These are phyloP conservation scores for Malassezia slooffiae DNA, from an alignment of 1,284 basidiomycete species.

Conservation along the genomic window DNA sequence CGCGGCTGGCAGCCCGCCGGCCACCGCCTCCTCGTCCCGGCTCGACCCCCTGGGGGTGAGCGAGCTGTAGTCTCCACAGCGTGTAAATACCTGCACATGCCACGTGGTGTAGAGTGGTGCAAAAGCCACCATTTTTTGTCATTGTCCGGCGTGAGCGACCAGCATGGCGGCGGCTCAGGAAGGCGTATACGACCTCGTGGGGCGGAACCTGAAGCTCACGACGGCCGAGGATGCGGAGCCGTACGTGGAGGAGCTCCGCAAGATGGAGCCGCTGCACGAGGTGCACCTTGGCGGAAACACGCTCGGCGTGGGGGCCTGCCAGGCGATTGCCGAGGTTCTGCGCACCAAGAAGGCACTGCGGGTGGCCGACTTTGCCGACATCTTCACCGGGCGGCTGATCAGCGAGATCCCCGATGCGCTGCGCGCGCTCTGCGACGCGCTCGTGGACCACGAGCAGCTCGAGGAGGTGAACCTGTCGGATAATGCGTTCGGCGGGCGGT, in stretches of 20 bases:
- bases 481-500: slow-evolving; percentile 92
- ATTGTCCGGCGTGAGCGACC: too few species aligned
- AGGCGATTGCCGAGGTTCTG: slow-evolving; percentile 71
- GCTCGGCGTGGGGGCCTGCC: slow-evolving; percentile 81
- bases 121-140: too few species aligned
- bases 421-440: slow-evolving; percentile 72
- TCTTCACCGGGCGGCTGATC: slow-evolving; percentile 94
- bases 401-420: slow-evolving; percentile 86
- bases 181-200: slow-evolving; percentile 27
- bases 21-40: too few species aligned
- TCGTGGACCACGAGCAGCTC: slow-evolving; percentile 67
- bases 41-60: too few species aligned
- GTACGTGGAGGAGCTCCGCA: slow-evolving; percentile 53
- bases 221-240: slow-evolving; percentile 68
- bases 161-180: too few species aligned
- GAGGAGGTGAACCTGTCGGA: slow-evolving; percentile 83
- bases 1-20: too few species aligned
- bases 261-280: slow-evolving; percentile 61
- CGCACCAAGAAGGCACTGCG: slow-evolving; percentile 60
- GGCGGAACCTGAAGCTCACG: slow-evolving; percentile 64
- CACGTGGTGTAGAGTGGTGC: too few species aligned
- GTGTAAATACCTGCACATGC: too few species aligned
- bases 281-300: slow-evolving; percentile 91
- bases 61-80: too few species aligned
- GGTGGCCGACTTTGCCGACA: slow-evolving; percentile 92